Conservation (phyloP, 345 rosid species). For the Hevea brasiliensis region DNA sequence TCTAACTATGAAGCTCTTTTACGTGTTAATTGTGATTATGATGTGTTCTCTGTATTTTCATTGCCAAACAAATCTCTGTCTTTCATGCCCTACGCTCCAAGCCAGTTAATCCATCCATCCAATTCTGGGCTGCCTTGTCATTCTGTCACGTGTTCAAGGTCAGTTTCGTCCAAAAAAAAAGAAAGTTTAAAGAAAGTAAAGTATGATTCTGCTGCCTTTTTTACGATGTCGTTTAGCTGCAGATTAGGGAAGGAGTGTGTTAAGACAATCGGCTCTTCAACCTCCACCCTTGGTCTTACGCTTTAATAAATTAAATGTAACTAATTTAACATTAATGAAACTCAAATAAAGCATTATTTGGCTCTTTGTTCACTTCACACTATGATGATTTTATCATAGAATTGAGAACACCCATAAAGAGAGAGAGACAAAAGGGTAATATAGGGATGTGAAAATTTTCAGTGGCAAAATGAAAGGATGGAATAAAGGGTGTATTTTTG, state of each 20-base stretch:
- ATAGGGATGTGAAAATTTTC: too few relatives aligned
- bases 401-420: too few relatives aligned
- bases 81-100: constrained; percentile 23
- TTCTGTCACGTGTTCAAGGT: constrained; percentile 4
- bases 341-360: too few relatives aligned
- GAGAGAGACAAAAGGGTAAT: too few relatives aligned
- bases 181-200: neutral
- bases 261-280: constrained; percentile 23
- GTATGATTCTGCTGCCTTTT: neutral
- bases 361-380: too few relatives aligned
- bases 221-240: constrained; percentile 22
- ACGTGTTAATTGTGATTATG: constrained; percentile 22
- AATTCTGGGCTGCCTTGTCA: neutral
- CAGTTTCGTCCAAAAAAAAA: constrained; percentile 7
- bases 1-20: neutral
- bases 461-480: too few relatives aligned
- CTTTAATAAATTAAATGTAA: too few relatives aligned
- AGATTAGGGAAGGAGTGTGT: neutral
- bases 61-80: neutral
- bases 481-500: too few relatives aligned
- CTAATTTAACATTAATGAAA: too few relatives aligned
- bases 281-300: too few relatives aligned
- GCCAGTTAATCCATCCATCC: constrained; percentile 1
- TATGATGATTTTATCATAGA: too few relatives aligned
- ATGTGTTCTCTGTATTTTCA: constrained; percentile 3